Evolutionary conservation across 2,329 filamentous ascomycete genomes (phyloP), one percentile per base, ranked within the genome.

Genomic region (Stachybotrys chartarum): DNA sequence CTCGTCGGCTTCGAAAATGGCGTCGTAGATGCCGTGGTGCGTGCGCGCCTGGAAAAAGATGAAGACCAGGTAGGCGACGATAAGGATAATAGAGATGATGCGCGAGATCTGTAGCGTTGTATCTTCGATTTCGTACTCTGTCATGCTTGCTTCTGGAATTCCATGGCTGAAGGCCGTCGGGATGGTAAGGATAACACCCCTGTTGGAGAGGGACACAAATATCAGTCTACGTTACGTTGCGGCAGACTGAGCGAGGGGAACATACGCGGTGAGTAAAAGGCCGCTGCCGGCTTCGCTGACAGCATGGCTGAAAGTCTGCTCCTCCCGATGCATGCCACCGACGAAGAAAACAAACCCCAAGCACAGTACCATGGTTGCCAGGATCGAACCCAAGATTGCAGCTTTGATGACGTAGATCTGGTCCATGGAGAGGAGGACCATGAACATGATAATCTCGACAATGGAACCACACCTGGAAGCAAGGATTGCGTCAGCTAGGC

Each of bases 361-460:
- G 62, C 90, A 95, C 1, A 95, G 77, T 49, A 95, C 73, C 72
- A 94, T 81, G 35, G 91, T 95, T 12, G 91, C 90, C 39, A 96
- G 70, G 49, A 95, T 88, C 0, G 89, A 93, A 42, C 91, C 90
- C 0, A 95, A 74, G 55, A 95, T 92, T 30, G 91, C 90, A 54
- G 89, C 89, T 66, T 90, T 84, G 62, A 95, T 90, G 61, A 94
- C 88, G n/a, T 80, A 77, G 57, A 87, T 85, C 68, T 75, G 70
- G 53, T 76, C 61, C 2, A 75, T 70, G 11, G 68, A 69, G 5
- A 94, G 77, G 49, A 95, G 73, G 3, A 92, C 81, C 76, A 93
- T 87, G 71, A 95, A 94, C 32, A 95, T 74, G 50, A 95, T 82
- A 55, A 95, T 86, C 67, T 96, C 90, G 53, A 94, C 89, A 10